phyloP scores from a whole-genome alignment of 2,329 filamentous ascomycete species.

The Pezicula neosporulosa region DNA sequence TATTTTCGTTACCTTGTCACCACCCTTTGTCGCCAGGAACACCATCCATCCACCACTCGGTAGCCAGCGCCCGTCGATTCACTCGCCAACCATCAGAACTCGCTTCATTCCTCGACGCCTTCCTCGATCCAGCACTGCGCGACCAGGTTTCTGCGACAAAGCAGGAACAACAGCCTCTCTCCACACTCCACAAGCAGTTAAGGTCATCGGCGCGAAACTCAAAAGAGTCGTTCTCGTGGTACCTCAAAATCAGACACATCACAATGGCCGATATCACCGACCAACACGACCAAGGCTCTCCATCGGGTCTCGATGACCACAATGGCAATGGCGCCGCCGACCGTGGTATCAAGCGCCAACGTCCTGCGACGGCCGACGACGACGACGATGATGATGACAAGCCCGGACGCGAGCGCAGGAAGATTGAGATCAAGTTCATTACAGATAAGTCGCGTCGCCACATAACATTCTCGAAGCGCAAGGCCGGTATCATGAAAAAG shows the following conservation, averaged over 20 bases:
- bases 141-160: slow-evolving; percentile 30
- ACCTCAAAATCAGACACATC: slow-evolving; percentile 21
- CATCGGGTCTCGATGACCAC: slow-evolving; percentile 72
- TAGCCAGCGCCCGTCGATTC: not conserved
- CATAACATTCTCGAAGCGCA: slow-evolving; percentile 99
- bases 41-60: slow-evolving; percentile 5
- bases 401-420: slow-evolving; percentile 93
- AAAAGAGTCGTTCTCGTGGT: slow-evolving; percentile 32
- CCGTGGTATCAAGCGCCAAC: slow-evolving; percentile 86
- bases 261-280: slow-evolving; percentile 78
- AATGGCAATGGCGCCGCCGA: slow-evolving; percentile 65
- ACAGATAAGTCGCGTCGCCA: slow-evolving; percentile 99
- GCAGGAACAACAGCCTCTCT: slow-evolving; percentile 26
- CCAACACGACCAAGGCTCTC: slow-evolving; percentile 73
- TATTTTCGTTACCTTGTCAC: slow-evolving; percentile 1
- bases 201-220: slow-evolving; percentile 30
- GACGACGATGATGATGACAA: slow-evolving; percentile 98
- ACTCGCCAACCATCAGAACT: slow-evolving; percentile 9
- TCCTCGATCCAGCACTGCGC: slow-evolving; percentile 28
- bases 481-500: slow-evolving; percentile 99
- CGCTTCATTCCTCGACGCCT: slow-evolving; percentile 26
- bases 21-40: slow-evolving; percentile 2
- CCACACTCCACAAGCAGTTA: slow-evolving; percentile 30
- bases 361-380: slow-evolving; percentile 80
- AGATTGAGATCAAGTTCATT: slow-evolving; percentile 99